Evolutionary conservation across 192 early-diverging fungal species (phyloP).

Genomic region (Umbelopsis vinacea): DNA sequence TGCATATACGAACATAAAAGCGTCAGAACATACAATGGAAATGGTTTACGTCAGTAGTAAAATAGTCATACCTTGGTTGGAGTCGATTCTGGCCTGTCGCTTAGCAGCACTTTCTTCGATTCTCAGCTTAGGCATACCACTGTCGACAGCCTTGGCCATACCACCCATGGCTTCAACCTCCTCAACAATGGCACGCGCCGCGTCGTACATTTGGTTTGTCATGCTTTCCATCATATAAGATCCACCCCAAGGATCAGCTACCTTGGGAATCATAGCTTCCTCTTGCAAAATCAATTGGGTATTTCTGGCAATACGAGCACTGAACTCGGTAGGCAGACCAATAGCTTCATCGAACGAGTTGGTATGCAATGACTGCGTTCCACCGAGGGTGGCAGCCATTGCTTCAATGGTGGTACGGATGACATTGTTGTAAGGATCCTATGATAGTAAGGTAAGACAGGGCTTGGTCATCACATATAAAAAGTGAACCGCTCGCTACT

Average conservation of each 20-base stretch:
- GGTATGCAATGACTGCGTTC: slow-evolving; percentile 93
- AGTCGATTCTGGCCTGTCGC: slow-evolving; percentile 89
- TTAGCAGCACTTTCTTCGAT: slow-evolving; percentile 89
- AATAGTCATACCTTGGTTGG: slow-evolving; percentile 62
- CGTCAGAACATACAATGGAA: no score
- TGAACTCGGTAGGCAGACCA: slow-evolving; percentile 83
- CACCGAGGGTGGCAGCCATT: slow-evolving; percentile 90
- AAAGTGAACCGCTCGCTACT: no score
- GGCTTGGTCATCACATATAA: neutral
- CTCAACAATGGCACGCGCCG: slow-evolving; percentile 69
- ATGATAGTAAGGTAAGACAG: slow-evolving; percentile 5
- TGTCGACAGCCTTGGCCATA: slow-evolving; percentile 89
- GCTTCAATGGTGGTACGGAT: slow-evolving; percentile 89
- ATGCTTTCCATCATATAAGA: slow-evolving; percentile 94
- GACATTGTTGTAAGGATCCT: slow-evolving; percentile 90
- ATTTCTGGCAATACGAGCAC: slow-evolving; percentile 88
- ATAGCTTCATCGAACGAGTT: slow-evolving; percentile 92
- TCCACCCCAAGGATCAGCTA: slow-evolving; percentile 92
- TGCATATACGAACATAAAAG: slow-evolving; percentile 31
- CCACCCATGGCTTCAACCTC: slow-evolving; percentile 87
- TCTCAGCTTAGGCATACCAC: slow-evolving; percentile 86
- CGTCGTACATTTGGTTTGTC: slow-evolving; percentile 79
- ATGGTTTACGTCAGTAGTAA: neutral
- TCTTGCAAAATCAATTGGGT: slow-evolving; percentile 90
- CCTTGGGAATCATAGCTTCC: slow-evolving; percentile 85